Evolutionary conservation across 805 yeast genomes (phyloP), one percentile per base, ranked within the genome.

Genomic region (Nakazawaea peltata): DNA sequence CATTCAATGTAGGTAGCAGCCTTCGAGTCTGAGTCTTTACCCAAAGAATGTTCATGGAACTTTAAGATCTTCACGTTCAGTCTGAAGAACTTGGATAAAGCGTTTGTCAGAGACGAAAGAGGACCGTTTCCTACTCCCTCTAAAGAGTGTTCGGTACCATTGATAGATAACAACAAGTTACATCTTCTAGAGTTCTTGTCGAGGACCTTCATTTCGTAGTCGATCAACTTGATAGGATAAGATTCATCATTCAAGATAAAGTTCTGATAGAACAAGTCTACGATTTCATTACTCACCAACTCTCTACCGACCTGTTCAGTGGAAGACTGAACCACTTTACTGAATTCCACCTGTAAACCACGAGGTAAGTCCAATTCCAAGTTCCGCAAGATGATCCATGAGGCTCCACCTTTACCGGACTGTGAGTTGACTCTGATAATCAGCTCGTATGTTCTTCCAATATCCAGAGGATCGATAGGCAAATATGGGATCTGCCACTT

Each of bases 371-470:
- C 94, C 40, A 83, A 70, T 49, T 80, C 90, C 56, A 84, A 67
- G 45, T 73, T 71, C 44, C 84, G 69, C 51, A 83, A 65, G 50
- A 83, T 80, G 45, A 84, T 79, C 92, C 94, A 83, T 5, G 94
- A 84, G 9, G 90, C 81, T 45, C 94, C 94, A 49, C 94, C 94
- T 60, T 83, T 83, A 42, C 94, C 94, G 18, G 84, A 74, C 60
- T 83, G 94, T 10, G 92, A 82, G 59, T 83, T 83, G 54, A 83
- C 92, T 52, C 94, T 74, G 47, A 83, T 83, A 37, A 84, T 82
- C n/a, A 94, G 92, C 59, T 84, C 94, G 61, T 84, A 84, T n/a
- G 81, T 81, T 56, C 92, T 74, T 34, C 94, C 94, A 48, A 83
- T 78, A 54, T 84, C 94, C 46, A 72, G 67, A 30, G 94, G 94